A percentile compares a stretch with the other conserved stretches of the same genome.
These are phyloP conservation scores for Suhomyces sp. DNA, from an alignment of 805 yeast species.

Conservation along the genomic window DNA sequence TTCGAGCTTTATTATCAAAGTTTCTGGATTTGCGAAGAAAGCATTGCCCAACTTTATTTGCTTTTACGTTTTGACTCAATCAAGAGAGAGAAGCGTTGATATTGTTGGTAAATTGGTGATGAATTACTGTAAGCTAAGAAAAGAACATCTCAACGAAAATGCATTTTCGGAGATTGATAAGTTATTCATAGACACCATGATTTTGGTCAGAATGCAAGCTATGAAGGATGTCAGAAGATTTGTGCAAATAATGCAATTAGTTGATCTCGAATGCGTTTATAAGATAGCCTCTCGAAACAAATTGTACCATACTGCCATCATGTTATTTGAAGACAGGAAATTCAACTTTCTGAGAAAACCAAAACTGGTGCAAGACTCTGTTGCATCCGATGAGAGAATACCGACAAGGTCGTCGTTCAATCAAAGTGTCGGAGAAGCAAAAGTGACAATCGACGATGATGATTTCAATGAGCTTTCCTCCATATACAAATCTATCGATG, in stretches of 20 bases:
- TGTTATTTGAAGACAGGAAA: slow-evolving; percentile 47
- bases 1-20: slow-evolving; percentile 25
- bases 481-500: slow-evolving; percentile 55
- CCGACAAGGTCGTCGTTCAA: not conserved
- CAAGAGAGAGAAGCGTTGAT: slow-evolving; percentile 5
- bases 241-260: slow-evolving; percentile 20
- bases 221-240: slow-evolving; percentile 26
- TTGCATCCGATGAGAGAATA: not conserved
- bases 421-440: not conserved
- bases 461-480: slow-evolving; percentile 19
- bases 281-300: slow-evolving; percentile 29
- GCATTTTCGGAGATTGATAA: slow-evolving; percentile 7
- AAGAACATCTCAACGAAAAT: not conserved
- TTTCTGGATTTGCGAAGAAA: slow-evolving; percentile 22
- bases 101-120: slow-evolving; percentile 10
- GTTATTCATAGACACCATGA: slow-evolving; percentile 19
- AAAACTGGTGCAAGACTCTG: not conserved
- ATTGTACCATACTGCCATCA: slow-evolving; percentile 41
- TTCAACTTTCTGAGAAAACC: not conserved
- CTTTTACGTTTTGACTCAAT: slow-evolving; percentile 17
- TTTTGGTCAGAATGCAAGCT: slow-evolving; percentile 42
- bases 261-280: slow-evolving; percentile 29
- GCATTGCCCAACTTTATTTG: slow-evolving; percentile 27
- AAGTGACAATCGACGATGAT: not conserved
- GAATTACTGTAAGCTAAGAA: slow-evolving; percentile 8